Conservation (phyloP, 805 yeast genomes). For the Candida koratica region DNA sequence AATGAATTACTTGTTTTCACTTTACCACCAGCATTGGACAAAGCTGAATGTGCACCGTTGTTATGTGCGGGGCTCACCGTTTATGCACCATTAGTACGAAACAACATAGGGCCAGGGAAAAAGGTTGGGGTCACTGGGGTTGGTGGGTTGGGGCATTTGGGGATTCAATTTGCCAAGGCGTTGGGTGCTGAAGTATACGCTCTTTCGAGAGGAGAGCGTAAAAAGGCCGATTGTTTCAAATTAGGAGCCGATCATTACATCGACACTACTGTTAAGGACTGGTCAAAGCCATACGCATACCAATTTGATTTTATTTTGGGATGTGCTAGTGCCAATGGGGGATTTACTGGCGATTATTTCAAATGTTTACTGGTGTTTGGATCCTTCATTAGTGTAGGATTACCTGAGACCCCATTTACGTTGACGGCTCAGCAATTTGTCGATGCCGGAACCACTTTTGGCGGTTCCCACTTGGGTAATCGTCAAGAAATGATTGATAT, state of each 20-base stretch:
- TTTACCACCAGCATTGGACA: constrained; percentile 43
- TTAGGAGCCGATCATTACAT: constrained; percentile 55
- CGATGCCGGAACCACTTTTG: constrained; percentile 39
- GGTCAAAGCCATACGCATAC: constrained; percentile 15
- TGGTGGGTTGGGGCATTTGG: constrained; percentile 67
- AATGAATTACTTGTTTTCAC: constrained; percentile 44
- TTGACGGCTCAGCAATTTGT: constrained; percentile 53
- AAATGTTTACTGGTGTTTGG: constrained; percentile 54
- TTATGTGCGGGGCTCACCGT: constrained; percentile 57
- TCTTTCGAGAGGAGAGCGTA: constrained; percentile 48
- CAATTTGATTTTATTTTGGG: constrained; percentile 45
- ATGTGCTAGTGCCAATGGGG: constrained; percentile 37
- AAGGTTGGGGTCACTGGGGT: constrained; percentile 59
- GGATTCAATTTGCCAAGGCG: constrained; percentile 54
- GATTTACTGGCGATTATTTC: constrained; percentile 30
- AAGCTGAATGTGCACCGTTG: constrained; percentile 47
- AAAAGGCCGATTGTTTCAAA: constrained; percentile 49
- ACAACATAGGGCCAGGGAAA: constrained; percentile 27
- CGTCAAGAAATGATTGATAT: constrained; percentile 62
- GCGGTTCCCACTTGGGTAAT: constrained; percentile 61
- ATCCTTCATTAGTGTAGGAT: constrained; percentile 60
- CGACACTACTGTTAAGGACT: constrained; percentile 41
- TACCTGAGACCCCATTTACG: constrained; percentile 47
- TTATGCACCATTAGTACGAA: constrained; percentile 42
- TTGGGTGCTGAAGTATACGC: constrained; percentile 61